These are phyloP conservation scores for Ascochyta koolunga DNA, from an alignment of 2,329 filamentous ascomycete species.

Conservation along the genomic window DNA sequence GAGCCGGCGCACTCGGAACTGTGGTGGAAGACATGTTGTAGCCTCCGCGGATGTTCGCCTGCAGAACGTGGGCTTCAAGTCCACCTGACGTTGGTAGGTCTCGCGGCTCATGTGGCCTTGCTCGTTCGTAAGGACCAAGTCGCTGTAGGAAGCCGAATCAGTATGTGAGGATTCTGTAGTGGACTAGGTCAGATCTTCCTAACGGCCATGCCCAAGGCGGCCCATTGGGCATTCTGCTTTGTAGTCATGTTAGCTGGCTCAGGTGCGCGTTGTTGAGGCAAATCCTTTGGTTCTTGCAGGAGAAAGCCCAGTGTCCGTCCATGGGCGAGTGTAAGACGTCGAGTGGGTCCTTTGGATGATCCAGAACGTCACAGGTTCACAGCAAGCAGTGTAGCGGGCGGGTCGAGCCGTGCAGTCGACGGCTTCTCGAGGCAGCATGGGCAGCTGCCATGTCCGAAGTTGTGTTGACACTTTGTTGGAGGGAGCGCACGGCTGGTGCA, in stretches of 20 bases:
- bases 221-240: neutral
- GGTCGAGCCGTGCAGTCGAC: neutral
- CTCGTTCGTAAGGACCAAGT: neutral
- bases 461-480: neutral
- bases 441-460: neutral
- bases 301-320: neutral
- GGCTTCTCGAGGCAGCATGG: no score
- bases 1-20: neutral
- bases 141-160: neutral
- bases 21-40: neutral
- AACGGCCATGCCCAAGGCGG: neutral
- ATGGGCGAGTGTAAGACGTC: neutral
- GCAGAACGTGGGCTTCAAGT: neutral
- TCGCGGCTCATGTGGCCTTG: conserved; percentile 1
- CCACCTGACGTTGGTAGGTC: conserved; percentile 5
- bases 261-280: neutral
- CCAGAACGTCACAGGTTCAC: neutral
- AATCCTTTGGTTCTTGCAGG: neutral
- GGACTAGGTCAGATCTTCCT: neutral
- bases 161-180: neutral
- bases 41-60: neutral
- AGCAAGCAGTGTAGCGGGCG: neutral
- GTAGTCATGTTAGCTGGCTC: conserved; percentile 8
- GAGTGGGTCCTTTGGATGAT: neutral
- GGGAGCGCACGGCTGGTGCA: neutral